Evolutionary conservation across 2,329 filamentous ascomycete species (phyloP), one percentile per base, ranked within the genome.

Genomic region (Trichoderma aggressivum): DNA sequence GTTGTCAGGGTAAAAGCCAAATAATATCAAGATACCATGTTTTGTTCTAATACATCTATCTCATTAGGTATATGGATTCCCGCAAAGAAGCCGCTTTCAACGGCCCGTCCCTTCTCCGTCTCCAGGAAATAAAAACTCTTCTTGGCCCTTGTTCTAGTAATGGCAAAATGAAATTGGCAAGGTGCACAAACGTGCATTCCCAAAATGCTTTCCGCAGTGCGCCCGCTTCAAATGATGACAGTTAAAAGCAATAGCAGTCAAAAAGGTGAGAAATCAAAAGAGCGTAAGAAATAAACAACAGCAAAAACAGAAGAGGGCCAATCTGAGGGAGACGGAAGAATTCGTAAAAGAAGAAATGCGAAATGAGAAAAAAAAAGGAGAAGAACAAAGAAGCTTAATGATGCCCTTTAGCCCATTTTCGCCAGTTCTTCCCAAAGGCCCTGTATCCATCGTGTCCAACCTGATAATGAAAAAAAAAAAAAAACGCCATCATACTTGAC

Each of bases 401-500:
- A 70, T 72, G 70, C 36, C 36, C 34, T 69, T 56, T 43, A 47
- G 55, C 43, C 55, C 50, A 32, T 28, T 28, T 72, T 56, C 61
- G 63, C 64, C 60, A 30, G 39, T 58, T 71, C 32, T 60, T 53
- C 56, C 47, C 28, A 71, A 71, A 64, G 53, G 30, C 59, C 70
- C 64, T 53, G 36, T 66, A 70, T 72, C 71, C 66, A 65, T 72
- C 71, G 39, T 70, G 68, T 58, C 60, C 53, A 70, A 36, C 55
- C 71, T 55, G 5, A 14, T 14, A 53, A 53, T 12, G 11, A 53
- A 53, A 53, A 63, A 55, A 70, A 72, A 53, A 53, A 53, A 63
- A 55, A 70, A 72, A 72, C 71, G 71, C 71, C 71, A 56, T 68
- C 70, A 69, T 69, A 56, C 63, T 62, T 59, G 65, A 58, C 30